Base-by-base conservation (phyloP, 2,329 filamentous ascomycete species). In the Colletotrichum tropicale region DNA sequence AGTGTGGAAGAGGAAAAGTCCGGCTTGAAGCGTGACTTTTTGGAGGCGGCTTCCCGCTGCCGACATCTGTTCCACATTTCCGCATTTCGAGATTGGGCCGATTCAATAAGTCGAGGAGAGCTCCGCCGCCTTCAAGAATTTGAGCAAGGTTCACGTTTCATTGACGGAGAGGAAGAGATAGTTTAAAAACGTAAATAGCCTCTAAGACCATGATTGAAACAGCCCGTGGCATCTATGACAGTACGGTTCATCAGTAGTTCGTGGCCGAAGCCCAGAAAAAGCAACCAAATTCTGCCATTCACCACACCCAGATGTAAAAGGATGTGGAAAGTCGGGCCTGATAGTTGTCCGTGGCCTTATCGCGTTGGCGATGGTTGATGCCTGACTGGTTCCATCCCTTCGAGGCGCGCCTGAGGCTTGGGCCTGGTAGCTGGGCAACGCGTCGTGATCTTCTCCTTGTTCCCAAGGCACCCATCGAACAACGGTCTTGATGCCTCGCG, bases 1-100 rank as follows among this genome's bases (percentile, higher is more conserved):
- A 78, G 80, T n/a, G 24, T 7, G 3, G 30, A 62, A 32, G 77
- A 75, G 4, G 77, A 82, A 21, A 77, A 80, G 18, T 78, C 77
- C 2, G 74, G 74, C 3, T n/a, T 83, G 8, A 83, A 84, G 70
- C 76, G 76, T 5, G 84, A 86, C 65, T 85, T 86, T 24, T 75
- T 80, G 34, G 26, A 78, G 13, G 78, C 78, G n/a, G n/a, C 73
- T 28, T 38, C 38, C 13, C 52, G 36, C 55, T 69, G 70, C 28
- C 32, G 38, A 3, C 38, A 43, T 6, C 18, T 18, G 5, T 43
- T n/a, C 38, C 16, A 43, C 16, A 18, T 43, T 43, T 18, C 8
- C 5, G 38, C 18, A 43, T 43, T 43, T n/a, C 38, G 38, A 3
- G 38, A 43, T 43, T 48, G 43, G 43, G 43, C 43, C 3, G n/a